Evolutionary conservation across 2,329 filamentous ascomycete species (phyloP).

Genomic region (Thelonectria blattea): DNA sequence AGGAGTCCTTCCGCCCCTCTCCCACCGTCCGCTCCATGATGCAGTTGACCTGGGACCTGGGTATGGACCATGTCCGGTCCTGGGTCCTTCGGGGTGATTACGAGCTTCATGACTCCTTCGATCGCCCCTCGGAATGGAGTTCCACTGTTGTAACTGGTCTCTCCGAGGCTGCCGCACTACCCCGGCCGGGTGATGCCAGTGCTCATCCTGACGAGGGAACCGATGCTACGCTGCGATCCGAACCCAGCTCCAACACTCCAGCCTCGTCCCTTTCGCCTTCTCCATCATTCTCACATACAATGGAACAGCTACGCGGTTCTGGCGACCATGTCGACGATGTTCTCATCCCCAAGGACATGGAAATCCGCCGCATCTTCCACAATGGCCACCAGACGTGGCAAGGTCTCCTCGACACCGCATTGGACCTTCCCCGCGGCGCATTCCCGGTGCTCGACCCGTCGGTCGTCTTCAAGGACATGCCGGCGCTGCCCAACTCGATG

Average conservation of each 20-base stretch:
- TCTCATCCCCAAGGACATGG: conserved; percentile 29
- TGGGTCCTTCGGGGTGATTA: conserved; percentile 37
- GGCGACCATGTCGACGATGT: conserved; percentile 30
- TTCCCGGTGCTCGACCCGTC: conserved; percentile 34
- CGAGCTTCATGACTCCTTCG: conserved; percentile 28
- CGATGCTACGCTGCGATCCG: conserved; percentile 20
- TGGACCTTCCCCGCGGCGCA: conserved; percentile 27
- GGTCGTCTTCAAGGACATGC: conserved; percentile 37
- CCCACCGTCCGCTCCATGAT: conserved; percentile 25
- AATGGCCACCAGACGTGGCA: conserved; percentile 33
- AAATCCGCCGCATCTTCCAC: conserved; percentile 32
- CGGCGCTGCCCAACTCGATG: conserved; percentile 30
- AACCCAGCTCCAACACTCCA: conserved; percentile 24
- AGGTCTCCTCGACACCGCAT: conserved; percentile 26
- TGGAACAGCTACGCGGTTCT: conserved; percentile 24
- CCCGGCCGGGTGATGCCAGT: conserved; percentile 30
- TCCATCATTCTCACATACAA: conserved; percentile 9
- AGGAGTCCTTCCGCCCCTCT: conserved; percentile 12
- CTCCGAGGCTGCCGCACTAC: conserved; percentile 30
- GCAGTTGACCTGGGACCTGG: conserved; percentile 39
- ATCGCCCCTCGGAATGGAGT: conserved; percentile 33
- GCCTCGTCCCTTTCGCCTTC: conserved; percentile 17
- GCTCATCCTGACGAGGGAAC: conserved; percentile 23
- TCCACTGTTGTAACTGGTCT: conserved; percentile 36
- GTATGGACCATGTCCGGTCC: conserved; percentile 39